A percentile compares a stretch with the other conserved stretches of the same genome.
phyloP scores from a whole-genome alignment of 192 early-diverging fungal species.

The Entomortierella lignicola region DNA sequence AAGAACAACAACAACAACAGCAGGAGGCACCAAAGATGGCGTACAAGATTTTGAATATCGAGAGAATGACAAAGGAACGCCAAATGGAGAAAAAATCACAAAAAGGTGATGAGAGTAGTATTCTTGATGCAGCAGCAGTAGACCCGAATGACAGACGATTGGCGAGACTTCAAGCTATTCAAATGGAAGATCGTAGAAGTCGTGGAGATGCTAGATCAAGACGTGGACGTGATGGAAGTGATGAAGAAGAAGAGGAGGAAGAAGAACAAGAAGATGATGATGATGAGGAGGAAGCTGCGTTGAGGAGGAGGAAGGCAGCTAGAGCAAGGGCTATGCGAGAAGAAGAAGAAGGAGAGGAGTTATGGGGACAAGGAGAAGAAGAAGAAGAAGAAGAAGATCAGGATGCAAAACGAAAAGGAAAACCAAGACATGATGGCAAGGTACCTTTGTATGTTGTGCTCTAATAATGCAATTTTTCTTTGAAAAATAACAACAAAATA shows the following conservation, averaged over 20 bases:
- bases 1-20: conserved; percentile 18
- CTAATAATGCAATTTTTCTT: neutral
- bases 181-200: conserved; percentile 27
- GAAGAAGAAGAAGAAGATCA: conserved; percentile 55
- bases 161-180: conserved; percentile 58
- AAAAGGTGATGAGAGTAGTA: neutral
- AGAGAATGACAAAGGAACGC: conserved; percentile 48
- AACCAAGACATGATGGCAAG: conserved; percentile 47
- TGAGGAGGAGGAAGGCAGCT: conserved; percentile 37
- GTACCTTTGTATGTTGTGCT: neutral
- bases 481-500: no score
- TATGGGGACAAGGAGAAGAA: conserved; percentile 56
- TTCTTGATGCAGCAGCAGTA: conserved; percentile 8
- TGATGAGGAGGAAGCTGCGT: conserved; percentile 63
- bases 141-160: conserved; percentile 54
- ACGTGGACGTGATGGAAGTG: conserved; percentile 16
- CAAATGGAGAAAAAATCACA: conserved; percentile 5
- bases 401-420: conserved; percentile 37
- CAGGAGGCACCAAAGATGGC: conserved; percentile 48
- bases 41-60: conserved; percentile 59
- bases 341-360: conserved; percentile 59
- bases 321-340: conserved; percentile 32
- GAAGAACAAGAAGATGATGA: conserved; percentile 53
- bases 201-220: conserved; percentile 41
- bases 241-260: conserved; percentile 21